A percentile compares a stretch with the other conserved stretches of the same genome.
Evolutionary conservation across 2,329 filamentous ascomycete genomes (phyloP).

Genomic region (Penicillium brasilianum): DNA sequence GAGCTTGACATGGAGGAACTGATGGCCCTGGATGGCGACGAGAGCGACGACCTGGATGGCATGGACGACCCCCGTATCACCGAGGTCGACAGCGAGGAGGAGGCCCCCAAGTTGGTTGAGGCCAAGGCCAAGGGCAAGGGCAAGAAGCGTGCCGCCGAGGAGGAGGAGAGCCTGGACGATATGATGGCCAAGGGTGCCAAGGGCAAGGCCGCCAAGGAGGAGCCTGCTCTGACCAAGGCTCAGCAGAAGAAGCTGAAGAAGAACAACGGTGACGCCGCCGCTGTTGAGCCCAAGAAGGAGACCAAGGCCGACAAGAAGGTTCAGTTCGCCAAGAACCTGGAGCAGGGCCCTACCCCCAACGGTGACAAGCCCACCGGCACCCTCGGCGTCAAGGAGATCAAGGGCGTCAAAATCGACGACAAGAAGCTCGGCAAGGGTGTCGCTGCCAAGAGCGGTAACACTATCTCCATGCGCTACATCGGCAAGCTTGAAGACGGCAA

Average conservation of each 20-base stretch:
- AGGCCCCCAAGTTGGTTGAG: constrained; percentile 58
- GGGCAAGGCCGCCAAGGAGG: constrained; percentile 60
- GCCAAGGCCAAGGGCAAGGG: constrained; percentile 60
- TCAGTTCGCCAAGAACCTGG: constrained; percentile 97
- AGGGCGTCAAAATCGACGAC: constrained; percentile 93
- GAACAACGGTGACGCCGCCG: constrained; percentile 88
- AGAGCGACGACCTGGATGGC: constrained; percentile 78
- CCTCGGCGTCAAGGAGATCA: constrained; percentile 75
- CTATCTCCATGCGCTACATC: constrained; percentile 94
- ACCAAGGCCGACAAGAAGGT: constrained; percentile 86
- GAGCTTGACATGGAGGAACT: constrained; percentile 68
- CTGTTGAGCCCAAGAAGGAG: constrained; percentile 60
- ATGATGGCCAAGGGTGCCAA: constrained; percentile 76
- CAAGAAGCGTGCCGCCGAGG: constrained; percentile 87
- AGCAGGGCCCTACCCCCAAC: constrained; percentile 88
- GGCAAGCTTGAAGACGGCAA: constrained; percentile 95
- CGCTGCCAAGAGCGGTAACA: constrained; percentile 86
- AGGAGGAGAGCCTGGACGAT: constrained; percentile 76
- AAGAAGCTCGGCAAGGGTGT: constrained; percentile 88
- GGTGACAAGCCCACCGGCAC: constrained; percentile 60
- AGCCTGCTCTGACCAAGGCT: constrained; percentile 85
- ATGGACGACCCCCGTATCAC: constrained; percentile 80
- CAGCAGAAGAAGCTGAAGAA: constrained; percentile 98
- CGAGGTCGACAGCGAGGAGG: constrained; percentile 79
- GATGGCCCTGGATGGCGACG: constrained; percentile 58